Evolutionary conservation across 345 rosid species (phyloP).

Genomic region (Euphorbia lathyris): DNA sequence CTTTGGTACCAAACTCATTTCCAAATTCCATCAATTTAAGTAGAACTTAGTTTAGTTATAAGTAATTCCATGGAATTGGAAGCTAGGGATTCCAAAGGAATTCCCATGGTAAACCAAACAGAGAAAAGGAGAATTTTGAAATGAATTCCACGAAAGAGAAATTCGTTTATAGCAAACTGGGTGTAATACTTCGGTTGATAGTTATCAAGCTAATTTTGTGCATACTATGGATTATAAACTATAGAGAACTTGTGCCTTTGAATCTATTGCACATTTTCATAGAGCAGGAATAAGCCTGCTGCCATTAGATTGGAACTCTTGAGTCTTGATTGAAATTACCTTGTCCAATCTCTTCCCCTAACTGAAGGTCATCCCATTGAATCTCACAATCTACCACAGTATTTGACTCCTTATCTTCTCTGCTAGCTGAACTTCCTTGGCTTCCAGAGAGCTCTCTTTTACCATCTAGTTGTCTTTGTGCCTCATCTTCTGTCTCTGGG

Average conservation of each 20-base stretch:
- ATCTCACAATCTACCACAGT: constrained; percentile 49
- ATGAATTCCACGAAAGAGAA: too few relatives aligned
- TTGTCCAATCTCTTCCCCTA: constrained; percentile 79
- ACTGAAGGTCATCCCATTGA: constrained; percentile 66
- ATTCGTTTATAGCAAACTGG: too few relatives aligned
- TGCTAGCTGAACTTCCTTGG: constrained; percentile 45
- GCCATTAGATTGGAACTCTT: background rate
- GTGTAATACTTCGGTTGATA: too few relatives aligned
- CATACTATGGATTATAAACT: background rate
- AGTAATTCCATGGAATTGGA: too few relatives aligned
- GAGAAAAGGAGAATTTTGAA: too few relatives aligned
- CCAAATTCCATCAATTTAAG: too few relatives aligned
- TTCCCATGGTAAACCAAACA: too few relatives aligned
- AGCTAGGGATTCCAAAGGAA: too few relatives aligned
- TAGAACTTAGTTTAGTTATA: too few relatives aligned
- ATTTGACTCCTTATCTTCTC: constrained; percentile 39
- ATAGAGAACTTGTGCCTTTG: background rate
- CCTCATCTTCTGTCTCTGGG: constrained; percentile 38
- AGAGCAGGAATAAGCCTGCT: background rate
- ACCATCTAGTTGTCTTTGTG: constrained; percentile 28
- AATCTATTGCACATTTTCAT: background rate
- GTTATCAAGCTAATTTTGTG: background rate
- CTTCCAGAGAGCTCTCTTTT: constrained; percentile 38
- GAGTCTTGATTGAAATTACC: constrained; percentile 38
- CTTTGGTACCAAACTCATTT: too few relatives aligned